These are phyloP conservation scores for Botrytis aclada DNA, from an alignment of 2,329 filamentous ascomycete genomes.

Conservation along the genomic window DNA sequence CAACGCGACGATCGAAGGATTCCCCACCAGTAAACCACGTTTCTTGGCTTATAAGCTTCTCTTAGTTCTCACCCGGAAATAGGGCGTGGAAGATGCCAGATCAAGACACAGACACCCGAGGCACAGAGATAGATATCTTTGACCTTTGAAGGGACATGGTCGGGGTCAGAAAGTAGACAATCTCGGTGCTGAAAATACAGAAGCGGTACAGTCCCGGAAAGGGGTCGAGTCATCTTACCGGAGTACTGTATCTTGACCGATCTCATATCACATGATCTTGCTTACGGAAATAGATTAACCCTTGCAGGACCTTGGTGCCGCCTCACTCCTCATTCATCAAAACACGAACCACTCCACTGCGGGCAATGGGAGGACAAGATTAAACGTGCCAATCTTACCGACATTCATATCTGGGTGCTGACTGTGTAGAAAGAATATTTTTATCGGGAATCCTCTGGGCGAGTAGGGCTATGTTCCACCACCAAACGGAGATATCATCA, in stretches of 20 bases:
- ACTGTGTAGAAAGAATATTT: background rate
- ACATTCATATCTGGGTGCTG: background rate
- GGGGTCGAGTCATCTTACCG: background rate
- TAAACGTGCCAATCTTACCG: background rate
- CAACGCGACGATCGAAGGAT: background rate
- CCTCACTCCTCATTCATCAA: background rate
- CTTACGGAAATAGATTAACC: background rate
- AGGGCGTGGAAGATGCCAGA: too few relatives aligned
- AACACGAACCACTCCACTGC: background rate
- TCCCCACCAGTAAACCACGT: slow-evolving; percentile 1
- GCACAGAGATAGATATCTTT: too few relatives aligned
- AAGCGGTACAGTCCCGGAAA: background rate
- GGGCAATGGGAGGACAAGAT: background rate
- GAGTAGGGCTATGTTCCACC: slow-evolving; percentile 11
- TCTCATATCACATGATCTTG: background rate
- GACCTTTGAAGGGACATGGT: background rate
- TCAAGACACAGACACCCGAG: too few relatives aligned
- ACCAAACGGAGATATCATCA: background rate
- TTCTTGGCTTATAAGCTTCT: background rate
- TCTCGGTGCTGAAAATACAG: background rate
- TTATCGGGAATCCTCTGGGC: background rate
- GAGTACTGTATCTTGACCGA: background rate
- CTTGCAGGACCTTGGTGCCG: background rate
- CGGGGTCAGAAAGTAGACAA: background rate
- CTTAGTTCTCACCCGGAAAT: background rate